Conservation (phyloP, 1,139 yeast species). For the Wickerhamomyces sp. region DNA sequence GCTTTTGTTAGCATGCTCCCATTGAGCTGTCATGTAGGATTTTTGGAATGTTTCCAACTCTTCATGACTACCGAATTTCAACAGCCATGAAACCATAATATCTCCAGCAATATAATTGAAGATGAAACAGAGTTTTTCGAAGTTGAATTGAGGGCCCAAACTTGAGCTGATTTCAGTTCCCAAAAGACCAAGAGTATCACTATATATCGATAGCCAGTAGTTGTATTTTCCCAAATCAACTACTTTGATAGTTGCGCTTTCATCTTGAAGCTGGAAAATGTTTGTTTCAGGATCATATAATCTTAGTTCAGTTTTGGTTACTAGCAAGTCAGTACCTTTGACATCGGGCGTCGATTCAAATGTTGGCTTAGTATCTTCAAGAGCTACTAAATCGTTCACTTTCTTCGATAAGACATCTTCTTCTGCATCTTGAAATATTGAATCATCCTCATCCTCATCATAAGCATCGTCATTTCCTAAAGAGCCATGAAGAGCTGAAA, state of each 20-base stretch:
- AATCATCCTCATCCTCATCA: conserved; percentile 22
- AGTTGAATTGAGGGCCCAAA: conserved; percentile 64
- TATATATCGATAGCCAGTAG: conserved; percentile 46
- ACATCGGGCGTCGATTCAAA: neutral
- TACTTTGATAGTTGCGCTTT: conserved; percentile 33
- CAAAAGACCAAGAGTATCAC: conserved; percentile 29
- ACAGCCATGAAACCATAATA: conserved; percentile 54
- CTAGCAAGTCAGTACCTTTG: conserved; percentile 20
- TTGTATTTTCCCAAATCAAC: conserved; percentile 48
- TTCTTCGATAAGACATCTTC: conserved; percentile 10
- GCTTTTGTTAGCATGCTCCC: conserved; percentile 54
- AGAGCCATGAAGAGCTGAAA: conserved; percentile 1
- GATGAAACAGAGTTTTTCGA: conserved; percentile 52
- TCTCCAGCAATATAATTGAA: conserved; percentile 49
- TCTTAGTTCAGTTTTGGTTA: conserved; percentile 39
- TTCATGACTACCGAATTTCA: conserved; percentile 44
- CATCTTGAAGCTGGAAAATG: conserved; percentile 43
- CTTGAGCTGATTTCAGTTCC: conserved; percentile 43
- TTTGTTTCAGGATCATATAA: conserved; percentile 52
- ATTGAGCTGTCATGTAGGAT: conserved; percentile 47
- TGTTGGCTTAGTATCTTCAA: neutral
- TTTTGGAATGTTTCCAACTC: conserved; percentile 49
- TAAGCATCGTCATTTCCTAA: conserved; percentile 15
- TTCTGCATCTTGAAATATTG: conserved; percentile 30
- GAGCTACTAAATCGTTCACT: neutral